Percentiles rank a stretch among this genome's conserved stretches.
Conservation (phyloP, 345 rosid genomes). For the Dipteronia dyeriana region DNA sequence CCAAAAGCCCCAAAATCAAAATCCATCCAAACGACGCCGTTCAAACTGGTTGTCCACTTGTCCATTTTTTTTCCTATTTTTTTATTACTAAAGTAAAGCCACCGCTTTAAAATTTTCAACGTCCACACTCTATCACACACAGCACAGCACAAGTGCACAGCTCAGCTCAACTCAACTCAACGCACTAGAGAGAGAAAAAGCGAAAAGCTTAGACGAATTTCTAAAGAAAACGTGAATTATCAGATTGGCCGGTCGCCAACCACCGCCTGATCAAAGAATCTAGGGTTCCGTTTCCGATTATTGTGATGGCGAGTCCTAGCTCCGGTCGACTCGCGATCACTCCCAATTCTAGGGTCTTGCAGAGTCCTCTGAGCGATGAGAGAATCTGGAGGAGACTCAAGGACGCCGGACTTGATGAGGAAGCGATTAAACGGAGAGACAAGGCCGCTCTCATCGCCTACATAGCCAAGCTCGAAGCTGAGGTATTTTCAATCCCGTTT, state of each 20-base stretch:
- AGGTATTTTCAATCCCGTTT: slow-evolving; percentile 46
- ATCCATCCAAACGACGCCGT: background rate
- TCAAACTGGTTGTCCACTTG: background rate
- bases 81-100: too few species aligned
- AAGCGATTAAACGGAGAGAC: slow-evolving; percentile 75
- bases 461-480: slow-evolving; percentile 86
- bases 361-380: slow-evolving; percentile 58
- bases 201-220: slow-evolving; percentile 9
- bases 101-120: background rate
- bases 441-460: slow-evolving; percentile 88
- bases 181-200: background rate
- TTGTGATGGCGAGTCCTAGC: slow-evolving; percentile 68
- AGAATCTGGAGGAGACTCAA: slow-evolving; percentile 76
- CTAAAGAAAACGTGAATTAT: background rate
- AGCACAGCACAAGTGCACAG: too few species aligned
- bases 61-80: background rate
- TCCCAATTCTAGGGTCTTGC: slow-evolving; percentile 70
- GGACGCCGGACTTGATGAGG: slow-evolving; percentile 91
- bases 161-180: background rate
- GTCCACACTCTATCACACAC: slow-evolving; percentile 14
- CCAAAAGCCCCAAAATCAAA: background rate
- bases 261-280: slow-evolving; percentile 8
- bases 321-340: slow-evolving; percentile 45
- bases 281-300: slow-evolving; percentile 8
- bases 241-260: background rate